Evolutionary conservation across 108 stramenopile species (phyloP).

Genomic region (Nitzschia sp.): DNA sequence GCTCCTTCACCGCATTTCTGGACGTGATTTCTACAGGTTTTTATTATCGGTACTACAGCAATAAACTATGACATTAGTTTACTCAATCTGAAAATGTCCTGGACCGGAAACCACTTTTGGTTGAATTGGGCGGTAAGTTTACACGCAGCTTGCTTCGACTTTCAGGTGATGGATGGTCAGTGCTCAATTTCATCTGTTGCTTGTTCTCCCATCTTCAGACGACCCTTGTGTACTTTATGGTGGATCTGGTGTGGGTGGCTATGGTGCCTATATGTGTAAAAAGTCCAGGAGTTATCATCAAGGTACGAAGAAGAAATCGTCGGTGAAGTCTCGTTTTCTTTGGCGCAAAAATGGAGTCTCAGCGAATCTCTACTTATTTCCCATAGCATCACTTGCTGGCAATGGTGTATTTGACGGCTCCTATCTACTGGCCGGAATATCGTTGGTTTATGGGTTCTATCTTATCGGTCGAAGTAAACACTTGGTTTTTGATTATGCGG

Average conservation of each 20-base stretch:
- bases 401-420: conserved; percentile 66
- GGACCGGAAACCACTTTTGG: conserved; percentile 36
- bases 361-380: too few relatives aligned
- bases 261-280: conserved; percentile 68
- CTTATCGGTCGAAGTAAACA: conserved; percentile 84
- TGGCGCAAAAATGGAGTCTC: too few relatives aligned
- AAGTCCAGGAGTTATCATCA: conserved; percentile 61
- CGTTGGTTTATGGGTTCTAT: conserved; percentile 85
- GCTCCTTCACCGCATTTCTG: conserved; percentile 31
- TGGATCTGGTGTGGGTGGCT: conserved; percentile 72
- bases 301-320: conserved; percentile 16
- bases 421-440: conserved; percentile 44
- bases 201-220: conserved; percentile 10
- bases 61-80: conserved; percentile 25
- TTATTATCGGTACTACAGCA: conserved; percentile 23
- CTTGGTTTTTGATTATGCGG: conserved; percentile 88
- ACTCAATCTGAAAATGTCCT: neutral
- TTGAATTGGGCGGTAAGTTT: conserved; percentile 39
- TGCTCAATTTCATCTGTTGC: too few relatives aligned
- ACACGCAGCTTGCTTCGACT: too few relatives aligned
- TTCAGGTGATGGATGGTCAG: too few relatives aligned
- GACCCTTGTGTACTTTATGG: conserved; percentile 67
- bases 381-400: conserved; percentile 82
- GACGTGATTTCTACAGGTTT: conserved; percentile 15
- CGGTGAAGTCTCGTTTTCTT: too few relatives aligned